Percentiles rank a stretch among this genome's conserved stretches.
Evolutionary conservation across 2,329 filamentous ascomycete species (phyloP).

Genomic region (Alternaria angustiovoidea): DNA sequence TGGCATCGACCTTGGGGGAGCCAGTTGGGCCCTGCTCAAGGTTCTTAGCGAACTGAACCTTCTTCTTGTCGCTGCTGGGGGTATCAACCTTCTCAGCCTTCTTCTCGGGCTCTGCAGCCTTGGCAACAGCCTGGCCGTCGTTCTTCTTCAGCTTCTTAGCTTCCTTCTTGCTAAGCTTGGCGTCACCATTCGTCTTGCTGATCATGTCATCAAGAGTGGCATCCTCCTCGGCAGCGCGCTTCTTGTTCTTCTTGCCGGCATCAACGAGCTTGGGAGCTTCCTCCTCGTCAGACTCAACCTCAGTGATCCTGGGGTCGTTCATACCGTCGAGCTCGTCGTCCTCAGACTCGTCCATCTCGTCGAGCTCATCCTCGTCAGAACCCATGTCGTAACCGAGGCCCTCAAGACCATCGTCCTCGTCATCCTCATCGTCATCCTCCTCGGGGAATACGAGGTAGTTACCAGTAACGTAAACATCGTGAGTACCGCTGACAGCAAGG

Average conservation of each 20-base stretch:
- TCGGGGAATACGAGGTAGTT: slow-evolving; percentile 86
- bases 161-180: slow-evolving; percentile 93
- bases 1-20: slow-evolving; percentile 57
- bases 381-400: slow-evolving; percentile 83
- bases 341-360: slow-evolving; percentile 60
- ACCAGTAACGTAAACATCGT: slow-evolving; percentile 90
- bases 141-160: slow-evolving; percentile 99
- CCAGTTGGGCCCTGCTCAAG: slow-evolving; percentile 92
- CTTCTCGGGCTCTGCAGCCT: slow-evolving; percentile 61
- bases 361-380: slow-evolving; percentile 80
- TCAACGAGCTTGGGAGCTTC: slow-evolving; percentile 64
- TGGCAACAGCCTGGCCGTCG: slow-evolving; percentile 80
- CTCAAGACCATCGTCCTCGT: slow-evolving; percentile 64
- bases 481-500: slow-evolving; percentile 89
- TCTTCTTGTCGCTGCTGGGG: slow-evolving; percentile 72
- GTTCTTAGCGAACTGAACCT: slow-evolving; percentile 99
- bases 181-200: slow-evolving; percentile 73
- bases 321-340: slow-evolving; percentile 65
- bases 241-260: slow-evolving; percentile 73
- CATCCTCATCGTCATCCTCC: slow-evolving; percentile 65
- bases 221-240: slow-evolving; percentile 76
- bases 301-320: slow-evolving; percentile 80
- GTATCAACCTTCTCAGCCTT: slow-evolving; percentile 60
- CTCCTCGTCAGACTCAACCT: slow-evolving; percentile 82
- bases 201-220: slow-evolving; percentile 82